Evolutionary conservation across 306 rosid species (phyloP), one percentile per base, ranked within the genome.

Genomic region (Notholithocarpus densiflorus): DNA sequence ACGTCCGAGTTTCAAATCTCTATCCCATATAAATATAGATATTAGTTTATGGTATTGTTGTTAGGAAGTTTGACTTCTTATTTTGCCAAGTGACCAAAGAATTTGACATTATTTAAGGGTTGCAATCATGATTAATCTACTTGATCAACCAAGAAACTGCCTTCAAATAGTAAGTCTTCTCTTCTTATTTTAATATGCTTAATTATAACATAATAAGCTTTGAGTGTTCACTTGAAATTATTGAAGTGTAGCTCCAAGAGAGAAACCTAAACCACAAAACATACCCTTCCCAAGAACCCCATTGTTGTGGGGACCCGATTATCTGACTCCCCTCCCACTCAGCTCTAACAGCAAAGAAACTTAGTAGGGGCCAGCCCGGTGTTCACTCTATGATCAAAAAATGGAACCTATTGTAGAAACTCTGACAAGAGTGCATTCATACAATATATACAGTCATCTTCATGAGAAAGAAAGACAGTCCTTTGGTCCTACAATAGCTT

Each of bases 291-390:
- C 73, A 26, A 53, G 75, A 56, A 53, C 17, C 17, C 69, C 34
- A 82, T 56, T 77, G 68, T 12, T 26, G 80, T 71, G 83, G 86
- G 87, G 83, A 20, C 89, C 90, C 69, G 76, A 31, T 40, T 40
- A 72, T 88, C 78, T 77, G 87, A 84, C 77, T 81, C 65, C 57
- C 18, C 31, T 60, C 64, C 72, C 86, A 89, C 92, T 85, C 61
- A 87, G 69, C 86, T 80, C 75, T 11, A 84, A 81, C 60, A 56
- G 31, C 75, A 85, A 48, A 76, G 83, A 79, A 61, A 45, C 65
- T 56, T 75, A 23, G 90, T 86, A 84, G 92, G 95, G 96, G 90
- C 91, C 90, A 70, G 56, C 75, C 82, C 83, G 84, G 20, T 75
- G 76, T 85, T 78, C 76, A 78, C 92, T 89, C 88, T 74, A 37